phyloP scores from a whole-genome alignment of 306 rosid species.

The Casuarina glauca region DNA sequence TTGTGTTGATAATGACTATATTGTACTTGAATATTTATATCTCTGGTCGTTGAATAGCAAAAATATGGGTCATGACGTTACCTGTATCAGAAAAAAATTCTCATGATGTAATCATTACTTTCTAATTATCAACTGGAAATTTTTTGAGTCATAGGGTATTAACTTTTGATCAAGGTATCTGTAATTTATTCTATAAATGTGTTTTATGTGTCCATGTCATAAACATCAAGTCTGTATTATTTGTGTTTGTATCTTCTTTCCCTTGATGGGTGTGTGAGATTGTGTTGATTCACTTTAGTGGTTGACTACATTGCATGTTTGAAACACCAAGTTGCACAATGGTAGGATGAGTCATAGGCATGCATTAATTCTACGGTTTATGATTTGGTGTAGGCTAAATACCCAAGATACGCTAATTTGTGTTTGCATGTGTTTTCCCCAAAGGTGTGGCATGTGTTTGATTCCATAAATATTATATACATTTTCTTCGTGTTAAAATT shows the following conservation, averaged over 20 bases:
- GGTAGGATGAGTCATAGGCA: too few relatives aligned
- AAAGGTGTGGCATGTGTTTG: not conserved
- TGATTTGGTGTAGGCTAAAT: too few relatives aligned
- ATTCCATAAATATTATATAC: too few relatives aligned
- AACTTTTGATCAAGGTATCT: not conserved
- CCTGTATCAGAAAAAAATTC: not conserved
- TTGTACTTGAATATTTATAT: not conserved
- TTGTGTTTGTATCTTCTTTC: too few relatives aligned
- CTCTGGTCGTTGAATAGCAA: not conserved
- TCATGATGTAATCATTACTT: not conserved
- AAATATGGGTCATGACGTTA: not conserved
- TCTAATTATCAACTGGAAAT: not conserved
- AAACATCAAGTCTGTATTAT: too few relatives aligned
- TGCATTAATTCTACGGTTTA: too few relatives aligned
- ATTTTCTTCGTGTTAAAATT: too few relatives aligned
- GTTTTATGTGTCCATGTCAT: too few relatives aligned
- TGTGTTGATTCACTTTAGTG: not conserved
- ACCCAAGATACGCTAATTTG: not conserved
- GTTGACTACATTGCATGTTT: not conserved
- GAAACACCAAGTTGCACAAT: not conserved
- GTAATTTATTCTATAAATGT: not conserved
- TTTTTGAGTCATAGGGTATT: not conserved
- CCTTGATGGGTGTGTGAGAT: not conserved
- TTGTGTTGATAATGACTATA: not conserved
- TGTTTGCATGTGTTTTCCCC: not conserved